Conservation (phyloP, 176 grass and related monocot genomes). For the Cenchrus fungigraminus region DNA sequence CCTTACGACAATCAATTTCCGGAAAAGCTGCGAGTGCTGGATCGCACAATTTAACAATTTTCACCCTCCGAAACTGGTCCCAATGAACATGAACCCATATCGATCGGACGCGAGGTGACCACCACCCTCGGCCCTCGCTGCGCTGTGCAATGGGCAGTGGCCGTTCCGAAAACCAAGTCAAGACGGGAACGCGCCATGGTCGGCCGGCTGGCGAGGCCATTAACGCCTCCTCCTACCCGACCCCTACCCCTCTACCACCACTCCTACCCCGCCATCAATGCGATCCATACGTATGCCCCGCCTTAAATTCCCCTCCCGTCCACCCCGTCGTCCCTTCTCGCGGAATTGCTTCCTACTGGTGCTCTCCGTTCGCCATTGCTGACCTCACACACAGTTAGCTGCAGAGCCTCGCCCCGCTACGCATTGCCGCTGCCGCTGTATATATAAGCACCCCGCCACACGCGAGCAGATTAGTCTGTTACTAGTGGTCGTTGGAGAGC, state of each 20-base stretch:
- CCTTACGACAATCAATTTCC: background rate
- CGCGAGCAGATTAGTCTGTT: background rate
- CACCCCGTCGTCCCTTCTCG: background rate
- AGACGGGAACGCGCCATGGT: conserved; percentile 6
- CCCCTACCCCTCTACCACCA: conserved; percentile 7
- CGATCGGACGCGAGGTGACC: background rate
- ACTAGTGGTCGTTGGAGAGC: too few relatives aligned
- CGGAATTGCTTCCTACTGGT: background rate
- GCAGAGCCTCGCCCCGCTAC: background rate
- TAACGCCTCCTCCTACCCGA: conserved; percentile 41
- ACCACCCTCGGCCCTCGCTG: background rate
- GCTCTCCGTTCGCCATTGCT: background rate
- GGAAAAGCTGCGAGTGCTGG: background rate
- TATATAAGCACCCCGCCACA: background rate
- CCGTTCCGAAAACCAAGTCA: conserved; percentile 1
- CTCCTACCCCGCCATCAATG: conserved; percentile 36
- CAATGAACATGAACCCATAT: background rate
- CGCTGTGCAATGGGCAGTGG: background rate
- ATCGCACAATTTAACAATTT: background rate
- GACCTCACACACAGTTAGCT: background rate
- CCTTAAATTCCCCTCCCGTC: conserved; percentile 16
- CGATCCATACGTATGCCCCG: conserved; percentile 4
- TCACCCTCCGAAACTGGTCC: background rate
- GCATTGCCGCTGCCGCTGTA: background rate
- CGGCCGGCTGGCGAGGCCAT: conserved; percentile 25